Evolutionary conservation across 2,329 filamentous ascomycete species (phyloP).

Genomic region (Hymenoscyphus fructigenus): DNA sequence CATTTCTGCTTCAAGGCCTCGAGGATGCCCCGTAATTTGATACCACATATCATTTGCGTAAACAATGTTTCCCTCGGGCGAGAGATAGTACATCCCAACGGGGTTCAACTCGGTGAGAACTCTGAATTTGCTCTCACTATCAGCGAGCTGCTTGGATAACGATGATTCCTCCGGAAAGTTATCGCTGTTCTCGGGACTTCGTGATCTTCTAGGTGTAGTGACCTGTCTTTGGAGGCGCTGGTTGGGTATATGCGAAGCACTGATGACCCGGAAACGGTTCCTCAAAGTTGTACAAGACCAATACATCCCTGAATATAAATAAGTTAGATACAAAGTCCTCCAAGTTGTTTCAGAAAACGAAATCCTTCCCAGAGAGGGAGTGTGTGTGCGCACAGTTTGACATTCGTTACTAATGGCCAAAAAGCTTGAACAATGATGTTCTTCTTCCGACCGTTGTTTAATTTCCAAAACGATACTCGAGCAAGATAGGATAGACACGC

Average conservation of each 20-base stretch:
- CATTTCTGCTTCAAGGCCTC: conserved; percentile 41
- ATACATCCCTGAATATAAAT: conserved; percentile 40
- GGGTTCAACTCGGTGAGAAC: conserved; percentile 80
- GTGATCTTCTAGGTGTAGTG: conserved; percentile 10
- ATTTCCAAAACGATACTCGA: not conserved
- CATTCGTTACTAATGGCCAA: not conserved
- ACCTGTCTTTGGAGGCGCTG: conserved; percentile 23
- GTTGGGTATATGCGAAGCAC: conserved; percentile 40
- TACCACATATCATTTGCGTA: conserved; percentile 72
- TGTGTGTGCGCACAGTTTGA: too few relatives aligned
- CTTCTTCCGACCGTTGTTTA: too few relatives aligned
- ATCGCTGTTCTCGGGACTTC: not conserved
- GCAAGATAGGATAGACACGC: not conserved
- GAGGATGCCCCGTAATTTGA: conserved; percentile 48
- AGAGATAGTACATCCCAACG: conserved; percentile 74
- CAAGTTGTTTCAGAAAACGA: not conserved
- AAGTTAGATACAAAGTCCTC: not conserved
- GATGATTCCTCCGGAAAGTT: conserved; percentile 16
- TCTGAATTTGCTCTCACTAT: conserved; percentile 74
- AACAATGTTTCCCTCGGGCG: conserved; percentile 49
- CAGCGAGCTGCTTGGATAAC: conserved; percentile 36
- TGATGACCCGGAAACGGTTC: conserved; percentile 38
- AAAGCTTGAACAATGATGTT: too few relatives aligned
- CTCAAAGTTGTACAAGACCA: conserved; percentile 66
- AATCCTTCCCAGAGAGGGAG: not conserved